Conservation (phyloP, 495 filamentous ascomycete species). For the Aspergillus avenaceus region DNA sequence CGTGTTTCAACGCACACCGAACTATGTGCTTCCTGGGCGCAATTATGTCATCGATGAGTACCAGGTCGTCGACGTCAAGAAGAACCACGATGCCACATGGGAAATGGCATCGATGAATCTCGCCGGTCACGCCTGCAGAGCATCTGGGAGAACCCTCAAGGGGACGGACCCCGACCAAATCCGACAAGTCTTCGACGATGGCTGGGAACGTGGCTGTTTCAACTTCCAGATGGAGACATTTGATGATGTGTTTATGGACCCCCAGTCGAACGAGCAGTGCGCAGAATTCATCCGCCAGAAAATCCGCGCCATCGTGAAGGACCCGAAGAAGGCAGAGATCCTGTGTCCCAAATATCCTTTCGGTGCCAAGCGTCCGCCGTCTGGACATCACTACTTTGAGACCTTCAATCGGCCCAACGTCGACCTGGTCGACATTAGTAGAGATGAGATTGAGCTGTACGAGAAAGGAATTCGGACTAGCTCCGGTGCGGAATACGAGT, state of each 20-base stretch:
- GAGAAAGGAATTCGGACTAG: constrained; percentile 27
- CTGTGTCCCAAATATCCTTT: constrained; percentile 28
- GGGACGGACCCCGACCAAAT: constrained; percentile 16
- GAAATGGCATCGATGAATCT: background rate
- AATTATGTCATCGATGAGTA: background rate
- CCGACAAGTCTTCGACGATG: constrained; percentile 19
- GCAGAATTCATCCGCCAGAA: constrained; percentile 29
- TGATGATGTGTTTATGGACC: constrained; percentile 22
- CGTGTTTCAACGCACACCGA: constrained; percentile 49
- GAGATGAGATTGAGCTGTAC: constrained; percentile 23
- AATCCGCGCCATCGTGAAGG: constrained; percentile 22
- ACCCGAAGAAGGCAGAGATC: constrained; percentile 22
- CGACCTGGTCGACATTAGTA: constrained; percentile 25
- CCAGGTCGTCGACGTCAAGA: background rate
- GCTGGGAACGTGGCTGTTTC: constrained; percentile 25
- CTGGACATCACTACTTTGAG: constrained; percentile 34
- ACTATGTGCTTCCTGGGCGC: constrained; percentile 14
- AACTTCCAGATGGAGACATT: constrained; percentile 27
- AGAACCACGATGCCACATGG: constrained; percentile 6
- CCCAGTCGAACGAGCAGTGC: constrained; percentile 19
- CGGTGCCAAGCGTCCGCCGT: constrained; percentile 22
- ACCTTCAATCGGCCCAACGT: constrained; percentile 32
- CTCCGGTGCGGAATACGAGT: constrained; percentile 28
- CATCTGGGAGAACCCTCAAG: constrained; percentile 2
- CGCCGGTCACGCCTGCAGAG: background rate